Base-by-base conservation (phyloP, 2,329 filamentous ascomycete species). In the Xylaria digitata region DNA sequence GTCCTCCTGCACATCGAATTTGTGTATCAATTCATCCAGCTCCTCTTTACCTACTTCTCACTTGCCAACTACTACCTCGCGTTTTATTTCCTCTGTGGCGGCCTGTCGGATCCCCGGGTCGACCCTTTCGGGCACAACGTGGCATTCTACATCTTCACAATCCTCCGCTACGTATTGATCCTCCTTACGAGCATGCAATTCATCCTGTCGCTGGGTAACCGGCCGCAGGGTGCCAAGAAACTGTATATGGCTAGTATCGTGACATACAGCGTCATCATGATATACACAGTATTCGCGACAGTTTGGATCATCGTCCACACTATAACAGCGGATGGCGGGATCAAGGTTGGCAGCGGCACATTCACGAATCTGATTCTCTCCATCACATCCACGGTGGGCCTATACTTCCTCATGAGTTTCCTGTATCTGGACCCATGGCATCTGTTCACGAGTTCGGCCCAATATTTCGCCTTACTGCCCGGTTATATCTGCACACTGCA, bases 31-130 rank as follows among this genome's bases (percentile, higher is more conserved):
- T 91, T 97, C 78, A 86, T 98, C 73, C 92, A 94, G 76, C 88
- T 99, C 15, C 80, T 97, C 68, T 99, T 99, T 83, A 99, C 96
- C 52, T 99, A 93, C 83, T 98, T 99, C 83, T 97, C 95, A 11
- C 89, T 99, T 46, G 94, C 95, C 79, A 99, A 99, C 84, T 99
- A 98, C 85, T 99, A 98, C 80, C 89, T 99, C 59, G 97, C 94
- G 65, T 99, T 99, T 82, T 99, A 94, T 86, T 99, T 99, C 83
- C 91, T 99, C 72, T 94, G 94, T 23, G 96, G 96, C 49, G 96
- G 94, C 46, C 86, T 99, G 17, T 87, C 92, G 0, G 93, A 98
- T 75, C 82, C 87, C 0, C 83, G 83, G 30, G 84, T 96, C 71
- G 96, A 99, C 78, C 96, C 96, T 0, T 99, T 99, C 73, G 94